Evolutionary conservation across 306 rosid genomes (phyloP), one percentile per base, ranked within the genome.

Genomic region (Acmispon strigosus): DNA sequence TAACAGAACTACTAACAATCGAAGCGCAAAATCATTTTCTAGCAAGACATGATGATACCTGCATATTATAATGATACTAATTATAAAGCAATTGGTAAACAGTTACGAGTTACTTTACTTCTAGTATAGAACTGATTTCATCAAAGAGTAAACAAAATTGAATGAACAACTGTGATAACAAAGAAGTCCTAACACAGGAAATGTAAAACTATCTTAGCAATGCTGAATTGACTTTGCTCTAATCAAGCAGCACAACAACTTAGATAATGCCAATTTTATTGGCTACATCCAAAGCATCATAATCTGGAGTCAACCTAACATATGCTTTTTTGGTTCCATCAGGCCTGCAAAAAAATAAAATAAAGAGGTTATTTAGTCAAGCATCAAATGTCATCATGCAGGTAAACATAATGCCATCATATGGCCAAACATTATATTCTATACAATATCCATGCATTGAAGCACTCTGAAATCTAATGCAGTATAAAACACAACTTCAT

Each of bases 261-360:
- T 92, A 90, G 49, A 92, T 92, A 55, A 92, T 92, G 17, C 96
- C 96, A 24, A 92, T 92, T 84, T 90, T 92, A 88, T 92, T 90
- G 49, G 98, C 98, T 58, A 92, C 96, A 72, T 92, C 98, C 85
- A 90, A 79, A 17, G 98, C 98, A 60, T 92, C 98, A 12, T 84
- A 84, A 60, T 92, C 96, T 0, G 92, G 92, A 6, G 92, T 90
- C 83, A 92, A 81, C 83, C 96, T 79, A 53, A 92, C 98, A 69
- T 92, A 90, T 1, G 98, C 96, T 83, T 88, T 92, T 96, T 92
- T 92, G 0, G 96, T 90, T 74, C 96, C 96, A 74, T 92, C 96
- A 0, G 98, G 96, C 89, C 96, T 92, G 87, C 81, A 80, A 16
- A 62, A 24, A 24, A 10, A 47, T 9, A 12, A 29, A 47, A 32